Evolutionary conservation across 768 basidiomycete genomes (phyloP), one percentile per base, ranked within the genome.

Genomic region (Mycena galopus): DNA sequence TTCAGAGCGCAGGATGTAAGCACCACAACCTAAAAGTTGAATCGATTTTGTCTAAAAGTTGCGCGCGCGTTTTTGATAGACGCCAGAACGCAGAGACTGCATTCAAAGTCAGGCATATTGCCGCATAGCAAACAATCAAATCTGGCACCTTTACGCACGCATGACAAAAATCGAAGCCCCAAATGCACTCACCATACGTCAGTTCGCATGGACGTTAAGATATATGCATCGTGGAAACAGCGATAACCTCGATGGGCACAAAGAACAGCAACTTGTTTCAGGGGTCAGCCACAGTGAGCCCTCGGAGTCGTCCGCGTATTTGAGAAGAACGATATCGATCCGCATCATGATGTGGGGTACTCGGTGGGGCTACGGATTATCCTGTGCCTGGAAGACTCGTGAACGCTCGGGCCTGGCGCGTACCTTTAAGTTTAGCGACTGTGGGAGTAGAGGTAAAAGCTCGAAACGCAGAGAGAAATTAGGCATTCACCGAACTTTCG

Each of bases 241-340:
- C n/a, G n/a, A n/a, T n/a, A 47, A 23, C 47, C 47, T 47, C 47
- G n/a, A 51, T 25, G 17, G 2, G 50, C 23, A n/a, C n/a, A n/a
- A n/a, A n/a, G n/a, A n/a, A n/a, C n/a, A n/a, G 50, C 39, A 33
- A 27, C n/a, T 61, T 63, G 68, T 69, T 69, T 64, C 55, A 69
- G n/a, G n/a, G n/a, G 42, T 7, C n/a, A 14, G n/a, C n/a, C n/a
- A n/a, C n/a, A 6, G n/a, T 47, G 50, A 23, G 5, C 50, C 23
- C 50, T 25, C 65, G 65, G 42, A 29, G n/a, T 10, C n/a, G n/a
- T 58, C 67, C 60, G 53, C 30, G 37, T 19, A 4, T 47, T 4
- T n/a, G 39, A 55, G 51, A 62, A 62, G 60, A 27, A 62, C 60
- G 51, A 14, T 62, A 62, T 69, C 67, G 51, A 60, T 68, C 58